Conservation (phyloP, 805 yeast species). For the Candida nanaspora region DNA sequence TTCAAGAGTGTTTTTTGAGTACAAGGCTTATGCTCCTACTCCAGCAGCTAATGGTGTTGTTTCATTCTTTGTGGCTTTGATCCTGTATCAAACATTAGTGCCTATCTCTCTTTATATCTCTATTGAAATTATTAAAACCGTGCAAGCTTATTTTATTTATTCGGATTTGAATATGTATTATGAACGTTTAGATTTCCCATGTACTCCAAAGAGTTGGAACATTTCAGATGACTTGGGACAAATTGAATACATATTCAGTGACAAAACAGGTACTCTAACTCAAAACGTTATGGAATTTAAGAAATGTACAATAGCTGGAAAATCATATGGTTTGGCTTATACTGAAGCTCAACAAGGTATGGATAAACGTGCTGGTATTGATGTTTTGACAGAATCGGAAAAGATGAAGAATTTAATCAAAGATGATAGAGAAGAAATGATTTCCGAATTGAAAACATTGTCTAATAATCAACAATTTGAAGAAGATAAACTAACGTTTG, state of each 20-base stretch:
- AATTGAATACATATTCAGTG: constrained; percentile 77
- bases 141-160: constrained; percentile 74
- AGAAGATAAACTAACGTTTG: constrained; percentile 49
- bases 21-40: constrained; percentile 58
- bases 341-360: constrained; percentile 80
- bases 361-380: constrained; percentile 70
- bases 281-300: constrained; percentile 84
- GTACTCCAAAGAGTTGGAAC: constrained; percentile 81
- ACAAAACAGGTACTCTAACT: constrained; percentile 79
- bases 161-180: constrained; percentile 71
- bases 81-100: constrained; percentile 70
- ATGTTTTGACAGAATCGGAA: constrained; percentile 55
- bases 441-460: constrained; percentile 29
- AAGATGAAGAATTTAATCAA: constrained; percentile 47
- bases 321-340: constrained; percentile 69
- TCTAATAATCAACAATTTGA: constrained; percentile 40
- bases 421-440: constrained; percentile 55
- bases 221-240: constrained; percentile 84
- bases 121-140: constrained; percentile 74
- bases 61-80: constrained; percentile 68
- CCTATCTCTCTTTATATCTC: constrained; percentile 81
- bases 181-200: constrained; percentile 64
- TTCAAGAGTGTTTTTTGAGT: constrained; percentile 63
- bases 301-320: constrained; percentile 70
- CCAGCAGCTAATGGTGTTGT: constrained; percentile 65